These are phyloP conservation scores for Yarrowia keelungensis DNA, from an alignment of 805 yeast genomes.

Conservation along the genomic window DNA sequence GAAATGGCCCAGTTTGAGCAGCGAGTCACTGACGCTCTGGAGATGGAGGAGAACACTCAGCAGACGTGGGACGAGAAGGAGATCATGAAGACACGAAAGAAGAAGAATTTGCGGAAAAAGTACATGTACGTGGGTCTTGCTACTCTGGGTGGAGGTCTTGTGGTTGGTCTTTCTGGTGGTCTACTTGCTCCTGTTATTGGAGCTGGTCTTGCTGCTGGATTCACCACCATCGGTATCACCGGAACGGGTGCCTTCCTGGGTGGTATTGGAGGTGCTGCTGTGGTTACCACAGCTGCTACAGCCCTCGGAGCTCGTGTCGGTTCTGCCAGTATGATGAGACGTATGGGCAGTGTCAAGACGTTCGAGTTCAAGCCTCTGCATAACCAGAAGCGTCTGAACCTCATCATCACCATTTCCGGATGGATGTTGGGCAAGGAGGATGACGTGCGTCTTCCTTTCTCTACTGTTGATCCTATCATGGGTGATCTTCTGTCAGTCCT, in stretches of 20 bases:
- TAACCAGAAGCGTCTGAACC: conserved; percentile 84
- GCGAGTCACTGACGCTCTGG: conserved; percentile 86
- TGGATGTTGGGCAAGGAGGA: conserved; percentile 97
- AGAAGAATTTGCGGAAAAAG: conserved; percentile 66
- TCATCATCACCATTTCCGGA: conserved; percentile 89
- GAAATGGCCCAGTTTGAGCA: conserved; percentile 90
- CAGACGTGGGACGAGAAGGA: conserved; percentile 76
- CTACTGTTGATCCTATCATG: conserved; percentile 97
- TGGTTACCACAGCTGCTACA: conserved; percentile 90
- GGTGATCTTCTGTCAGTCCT: conserved; percentile 90
- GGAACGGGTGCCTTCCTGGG: conserved; percentile 95
- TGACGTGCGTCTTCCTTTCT: conserved; percentile 94
- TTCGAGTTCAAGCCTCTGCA: conserved; percentile 94
- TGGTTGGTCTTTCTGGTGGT: conserved; percentile 94
- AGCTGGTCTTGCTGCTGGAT: conserved; percentile 97
- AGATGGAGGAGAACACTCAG: conserved; percentile 81
- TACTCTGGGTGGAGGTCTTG: conserved; percentile 93
- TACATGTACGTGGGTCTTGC: conserved; percentile 92
- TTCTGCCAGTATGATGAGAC: conserved; percentile 76
- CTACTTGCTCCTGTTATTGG: conserved; percentile 96
- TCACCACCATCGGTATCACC: conserved; percentile 89
- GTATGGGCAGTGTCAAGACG: conserved; percentile 91
- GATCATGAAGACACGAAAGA: conserved; percentile 74
- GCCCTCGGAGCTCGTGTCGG: conserved; percentile 92
- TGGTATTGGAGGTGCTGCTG: conserved; percentile 95